These are phyloP conservation scores for Rubia peregrina DNA, from an alignment of 305 asterid species.

Conservation along the genomic window DNA sequence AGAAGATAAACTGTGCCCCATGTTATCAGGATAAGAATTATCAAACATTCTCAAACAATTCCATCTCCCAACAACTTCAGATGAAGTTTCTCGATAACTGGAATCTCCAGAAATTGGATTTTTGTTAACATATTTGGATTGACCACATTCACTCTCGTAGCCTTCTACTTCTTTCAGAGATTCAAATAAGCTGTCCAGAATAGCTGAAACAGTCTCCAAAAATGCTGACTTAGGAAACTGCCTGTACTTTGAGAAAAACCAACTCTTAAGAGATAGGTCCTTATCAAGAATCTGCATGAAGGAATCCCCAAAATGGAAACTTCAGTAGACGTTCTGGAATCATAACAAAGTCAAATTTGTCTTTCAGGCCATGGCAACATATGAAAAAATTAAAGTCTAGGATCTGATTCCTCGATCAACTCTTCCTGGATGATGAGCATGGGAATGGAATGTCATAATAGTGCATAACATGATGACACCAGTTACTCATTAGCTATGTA, in stretches of 20 bases:
- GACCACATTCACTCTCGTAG: conserved; percentile 36
- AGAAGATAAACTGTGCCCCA: conserved; percentile 26
- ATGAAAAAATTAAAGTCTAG: not conserved
- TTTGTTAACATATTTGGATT: conserved; percentile 39
- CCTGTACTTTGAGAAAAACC: conserved; percentile 62
- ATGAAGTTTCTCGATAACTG: conserved; percentile 43
- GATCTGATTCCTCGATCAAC: not conserved
- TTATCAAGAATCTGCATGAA: conserved; percentile 60
- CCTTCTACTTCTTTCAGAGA: conserved; percentile 52
- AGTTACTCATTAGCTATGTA: not conserved
- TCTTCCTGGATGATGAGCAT: not conserved
- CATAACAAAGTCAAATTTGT: conserved; percentile 11
- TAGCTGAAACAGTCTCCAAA: conserved; percentile 56
- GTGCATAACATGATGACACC: not conserved
- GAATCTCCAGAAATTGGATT: conserved; percentile 35
- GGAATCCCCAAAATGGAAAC: conserved; percentile 19
- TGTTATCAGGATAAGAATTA: conserved; percentile 15
- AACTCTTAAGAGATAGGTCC: conserved; percentile 48
- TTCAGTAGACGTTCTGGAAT: conserved; percentile 17
- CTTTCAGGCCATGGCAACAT: not conserved
- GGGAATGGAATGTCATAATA: conserved; percentile 3
- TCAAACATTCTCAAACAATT: conserved; percentile 15
- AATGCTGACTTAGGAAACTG: conserved; percentile 57
- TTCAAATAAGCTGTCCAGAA: conserved; percentile 56
- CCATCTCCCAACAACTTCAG: conserved; percentile 43